Evolutionary conservation across 2,329 filamentous ascomycete genomes (phyloP).

Genomic region (Ceratocystis lukuohia): DNA sequence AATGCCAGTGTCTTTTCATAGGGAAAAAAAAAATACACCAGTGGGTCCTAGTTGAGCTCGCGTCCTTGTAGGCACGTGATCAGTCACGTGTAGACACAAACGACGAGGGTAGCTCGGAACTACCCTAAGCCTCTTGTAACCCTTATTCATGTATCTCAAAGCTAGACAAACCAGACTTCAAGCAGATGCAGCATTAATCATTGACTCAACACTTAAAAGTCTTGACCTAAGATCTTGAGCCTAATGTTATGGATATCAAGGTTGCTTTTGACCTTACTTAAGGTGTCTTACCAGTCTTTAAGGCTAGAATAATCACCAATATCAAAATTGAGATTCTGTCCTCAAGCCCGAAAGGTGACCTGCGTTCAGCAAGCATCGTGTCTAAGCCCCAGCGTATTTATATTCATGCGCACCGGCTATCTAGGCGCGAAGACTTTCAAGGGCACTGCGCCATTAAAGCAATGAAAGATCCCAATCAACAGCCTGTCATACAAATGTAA

Average conservation of each 20-base stretch:
- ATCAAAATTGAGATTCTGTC: not conserved
- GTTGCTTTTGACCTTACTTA: too few relatives aligned
- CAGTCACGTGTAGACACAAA: not conserved
- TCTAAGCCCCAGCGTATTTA: too few relatives aligned
- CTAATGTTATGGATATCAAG: too few relatives aligned
- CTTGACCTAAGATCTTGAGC: too few relatives aligned
- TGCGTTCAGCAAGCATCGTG: too few relatives aligned
- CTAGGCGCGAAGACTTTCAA: not conserved
- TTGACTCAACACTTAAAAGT: too few relatives aligned
- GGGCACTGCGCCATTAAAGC: not conserved
- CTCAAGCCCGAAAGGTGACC: too few relatives aligned
- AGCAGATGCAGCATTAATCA: too few relatives aligned
- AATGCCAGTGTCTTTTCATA: slow-evolving; percentile 2
- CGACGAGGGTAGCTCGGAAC: too few relatives aligned
- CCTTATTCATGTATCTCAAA: not conserved
- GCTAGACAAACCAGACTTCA: not conserved
- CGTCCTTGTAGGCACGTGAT: not conserved
- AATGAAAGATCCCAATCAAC: not conserved
- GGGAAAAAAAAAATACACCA: slow-evolving; percentile 10
- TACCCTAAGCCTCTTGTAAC: not conserved
- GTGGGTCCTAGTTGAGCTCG: slow-evolving; percentile 13
- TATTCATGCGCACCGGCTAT: too few relatives aligned
- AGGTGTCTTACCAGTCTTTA: not conserved
- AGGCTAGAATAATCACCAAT: not conserved
- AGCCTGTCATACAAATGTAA: not conserved